A percentile compares a stretch with the other conserved stretches of the same genome.
Conservation (phyloP, 2,329 filamentous ascomycete genomes). For the Dothidotthia symphoricarpi region DNA sequence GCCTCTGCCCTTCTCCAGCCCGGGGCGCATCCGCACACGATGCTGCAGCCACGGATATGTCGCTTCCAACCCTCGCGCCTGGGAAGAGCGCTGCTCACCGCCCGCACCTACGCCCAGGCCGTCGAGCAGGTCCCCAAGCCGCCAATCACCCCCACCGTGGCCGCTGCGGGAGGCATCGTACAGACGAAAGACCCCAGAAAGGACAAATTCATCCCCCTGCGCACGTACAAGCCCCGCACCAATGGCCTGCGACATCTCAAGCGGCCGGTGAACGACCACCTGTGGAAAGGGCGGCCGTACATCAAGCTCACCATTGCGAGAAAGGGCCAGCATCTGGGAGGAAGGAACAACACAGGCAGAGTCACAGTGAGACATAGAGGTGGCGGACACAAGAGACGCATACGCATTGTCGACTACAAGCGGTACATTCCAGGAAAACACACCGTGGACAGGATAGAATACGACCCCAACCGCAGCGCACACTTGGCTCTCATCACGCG, state of each 20-base stretch:
- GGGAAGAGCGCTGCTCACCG: slow-evolving; percentile 48
- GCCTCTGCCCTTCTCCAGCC: slow-evolving; percentile 13
- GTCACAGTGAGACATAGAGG: slow-evolving; percentile 90
- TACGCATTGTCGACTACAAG: slow-evolving; percentile 86
- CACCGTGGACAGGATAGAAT: slow-evolving; percentile 88
- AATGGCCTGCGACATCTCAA: slow-evolving; percentile 89
- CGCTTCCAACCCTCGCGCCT: slow-evolving; percentile 52
- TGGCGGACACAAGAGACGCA: slow-evolving; percentile 87
- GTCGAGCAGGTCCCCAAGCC: slow-evolving; percentile 38
- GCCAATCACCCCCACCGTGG: slow-evolving; percentile 34
- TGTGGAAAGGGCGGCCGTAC: slow-evolving; percentile 90
- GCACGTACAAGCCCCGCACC: slow-evolving; percentile 90
- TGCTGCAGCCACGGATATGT: slow-evolving; percentile 67
- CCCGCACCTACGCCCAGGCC: slow-evolving; percentile 51
- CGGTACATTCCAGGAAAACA: slow-evolving; percentile 78
- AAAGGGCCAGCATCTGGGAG: slow-evolving; percentile 89
- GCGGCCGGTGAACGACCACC: slow-evolving; percentile 89
- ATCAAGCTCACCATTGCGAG: slow-evolving; percentile 84
- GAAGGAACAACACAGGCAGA: slow-evolving; percentile 80
- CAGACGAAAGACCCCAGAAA: slow-evolving; percentile 29
- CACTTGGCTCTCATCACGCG: slow-evolving; percentile 87
- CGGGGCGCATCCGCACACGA: slow-evolving; percentile 36
- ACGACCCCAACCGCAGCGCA: slow-evolving; percentile 88
- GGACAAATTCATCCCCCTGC: slow-evolving; percentile 53
- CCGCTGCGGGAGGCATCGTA: slow-evolving; percentile 25